These are phyloP conservation scores for Sclerotinia minor DNA, from an alignment of 2,329 filamentous ascomycete species.

Conservation along the genomic window DNA sequence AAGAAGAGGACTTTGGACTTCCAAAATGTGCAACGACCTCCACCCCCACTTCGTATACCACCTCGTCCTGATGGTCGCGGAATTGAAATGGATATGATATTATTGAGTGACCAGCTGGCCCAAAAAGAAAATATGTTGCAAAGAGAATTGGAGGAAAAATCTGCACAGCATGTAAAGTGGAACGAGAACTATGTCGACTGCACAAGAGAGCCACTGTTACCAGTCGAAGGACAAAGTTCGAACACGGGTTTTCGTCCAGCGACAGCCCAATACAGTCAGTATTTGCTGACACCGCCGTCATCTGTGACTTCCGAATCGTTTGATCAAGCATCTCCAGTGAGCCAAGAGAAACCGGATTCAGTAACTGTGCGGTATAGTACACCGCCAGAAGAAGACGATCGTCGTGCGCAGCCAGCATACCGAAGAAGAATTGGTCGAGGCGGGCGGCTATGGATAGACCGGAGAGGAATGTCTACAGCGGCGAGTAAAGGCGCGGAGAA, in stretches of 20 bases:
- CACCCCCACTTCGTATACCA: conserved; percentile 67
- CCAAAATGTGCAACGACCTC: conserved; percentile 56
- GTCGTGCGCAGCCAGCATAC: conserved; percentile 59
- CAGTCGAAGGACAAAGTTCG: conserved; percentile 64
- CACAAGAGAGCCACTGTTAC: conserved; percentile 81
- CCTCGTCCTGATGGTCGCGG: conserved; percentile 68
- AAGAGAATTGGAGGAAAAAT: conserved; percentile 80
- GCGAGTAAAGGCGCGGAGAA: conserved; percentile 50
- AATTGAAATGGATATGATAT: conserved; percentile 75
- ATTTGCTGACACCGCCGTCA: conserved; percentile 65
- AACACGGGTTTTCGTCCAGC: conserved; percentile 68
- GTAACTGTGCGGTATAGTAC: conserved; percentile 34
- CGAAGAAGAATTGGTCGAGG: conserved; percentile 81
- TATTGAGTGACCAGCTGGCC: conserved; percentile 72
- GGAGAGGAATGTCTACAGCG: conserved; percentile 64
- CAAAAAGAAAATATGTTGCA: conserved; percentile 82
- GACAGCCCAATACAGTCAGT: conserved; percentile 63
- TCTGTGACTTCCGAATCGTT: conserved; percentile 43
- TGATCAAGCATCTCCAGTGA: conserved; percentile 39
- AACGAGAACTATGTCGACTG: conserved; percentile 87
- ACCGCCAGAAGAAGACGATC: conserved; percentile 40
- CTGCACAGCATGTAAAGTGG: conserved; percentile 87
- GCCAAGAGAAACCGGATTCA: conserved; percentile 36
- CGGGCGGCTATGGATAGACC: conserved; percentile 85
- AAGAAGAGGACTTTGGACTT: conserved; percentile 68